A percentile compares a stretch with the other conserved stretches of the same genome.
Conservation (phyloP, 2,329 filamentous ascomycete species). For the Colletotrichum liaoningense region DNA sequence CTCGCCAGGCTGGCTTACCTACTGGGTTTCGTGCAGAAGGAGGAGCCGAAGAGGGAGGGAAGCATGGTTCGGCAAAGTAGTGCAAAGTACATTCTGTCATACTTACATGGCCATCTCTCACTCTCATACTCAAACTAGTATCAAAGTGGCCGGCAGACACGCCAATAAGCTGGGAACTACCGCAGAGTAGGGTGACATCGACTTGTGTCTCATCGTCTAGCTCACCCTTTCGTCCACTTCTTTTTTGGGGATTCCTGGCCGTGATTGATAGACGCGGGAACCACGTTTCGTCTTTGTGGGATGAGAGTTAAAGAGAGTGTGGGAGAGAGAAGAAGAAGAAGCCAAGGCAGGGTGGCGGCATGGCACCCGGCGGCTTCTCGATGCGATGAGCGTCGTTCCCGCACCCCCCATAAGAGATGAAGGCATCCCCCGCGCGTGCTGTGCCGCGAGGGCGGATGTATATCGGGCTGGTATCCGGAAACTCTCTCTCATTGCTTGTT, state of each 20-base stretch:
- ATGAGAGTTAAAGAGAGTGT: neutral
- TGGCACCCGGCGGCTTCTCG: neutral
- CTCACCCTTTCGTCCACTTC: constrained; percentile 18
- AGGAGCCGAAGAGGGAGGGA: neutral
- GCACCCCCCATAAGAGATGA: constrained; percentile 26
- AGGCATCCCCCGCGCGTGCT: neutral
- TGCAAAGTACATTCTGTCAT: neutral
- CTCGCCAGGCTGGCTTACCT: neutral
- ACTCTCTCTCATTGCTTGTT: neutral
- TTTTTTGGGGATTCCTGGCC: neutral
- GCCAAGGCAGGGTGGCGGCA: neutral
- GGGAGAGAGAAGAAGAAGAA: neutral
- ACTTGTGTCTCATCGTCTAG: neutral
- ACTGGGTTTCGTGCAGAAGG: neutral
- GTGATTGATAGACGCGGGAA: constrained; percentile 15
- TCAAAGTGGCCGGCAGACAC: neutral
- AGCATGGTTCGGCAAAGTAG: neutral
- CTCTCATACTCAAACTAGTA: neutral
- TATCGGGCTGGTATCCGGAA: neutral
- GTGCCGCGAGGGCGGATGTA: constrained; percentile 3
- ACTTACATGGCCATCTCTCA: neutral
- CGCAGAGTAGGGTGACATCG: constrained; percentile 23
- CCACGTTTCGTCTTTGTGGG: constrained; percentile 24
- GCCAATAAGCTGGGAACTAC: constrained; percentile 1
- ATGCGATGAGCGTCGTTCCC: neutral